Evolutionary conservation across 2,329 filamentous ascomycete genomes (phyloP), one percentile per base, ranked within the genome.

Genomic region (Arthroderma sp.): DNA sequence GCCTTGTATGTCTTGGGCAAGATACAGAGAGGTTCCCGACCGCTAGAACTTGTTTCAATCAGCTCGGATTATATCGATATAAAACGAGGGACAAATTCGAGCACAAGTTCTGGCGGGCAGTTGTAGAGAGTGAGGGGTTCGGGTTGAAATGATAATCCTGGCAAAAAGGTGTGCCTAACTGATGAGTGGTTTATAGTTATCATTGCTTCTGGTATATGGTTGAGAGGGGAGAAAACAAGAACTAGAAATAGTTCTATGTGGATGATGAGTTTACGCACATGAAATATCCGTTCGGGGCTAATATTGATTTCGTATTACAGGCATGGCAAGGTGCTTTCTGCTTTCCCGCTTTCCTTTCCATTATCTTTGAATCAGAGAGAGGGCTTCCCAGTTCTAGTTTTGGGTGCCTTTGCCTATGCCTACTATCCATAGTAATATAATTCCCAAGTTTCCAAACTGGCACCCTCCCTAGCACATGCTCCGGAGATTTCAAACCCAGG

Each of bases 81-180:
- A 59, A 64, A 32, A 78, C 75, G 3, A 77, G 72, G 53, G 72
- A 79, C 57, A 80, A 75, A 52, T 61, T 94, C 48, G 82, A 86
- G 60, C 66, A 63, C 42, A 78, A 80, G 68, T 67, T 95, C 30
- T 94, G 87, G 86, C 75, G 77, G 50, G 88, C 88, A 3, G 86
- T 94, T n/a, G 70, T 78, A 51, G 86, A 88, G 63, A 93, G 87
- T 57, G 86, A 94, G 61, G 88, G 88, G 2, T 95, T 95, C 72
- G 87, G 87, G 30, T 70, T 95, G 61, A 91, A 88, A 61, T 89
- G 59, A 70, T 43, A 11, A 2, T 11, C 32, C 9, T 34, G 15
- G 15, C 33, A n/a, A 29, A 28, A 8, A 10, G 36, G 2, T 22
- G 10, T 15, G 36, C 28, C 30, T 43, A 34, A 8, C 6, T 39